phyloP scores from a whole-genome alignment of 1,139 yeast species.

The Pichia sp. region DNA sequence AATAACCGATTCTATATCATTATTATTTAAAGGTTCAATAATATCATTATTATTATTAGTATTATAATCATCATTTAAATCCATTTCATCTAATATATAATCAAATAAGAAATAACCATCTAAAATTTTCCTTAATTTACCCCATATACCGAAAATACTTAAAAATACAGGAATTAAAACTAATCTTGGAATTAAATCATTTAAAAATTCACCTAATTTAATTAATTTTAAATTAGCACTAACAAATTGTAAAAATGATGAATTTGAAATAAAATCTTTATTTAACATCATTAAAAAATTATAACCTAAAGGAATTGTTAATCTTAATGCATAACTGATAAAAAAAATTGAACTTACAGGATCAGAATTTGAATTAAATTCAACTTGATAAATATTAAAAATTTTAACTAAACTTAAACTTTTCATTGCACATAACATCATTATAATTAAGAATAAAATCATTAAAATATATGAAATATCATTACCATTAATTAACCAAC shows the following conservation, averaged over 20 bases:
- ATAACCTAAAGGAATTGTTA: constrained; percentile 77
- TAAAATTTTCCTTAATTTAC: constrained; percentile 41
- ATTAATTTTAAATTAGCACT: constrained; percentile 73
- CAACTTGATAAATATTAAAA: constrained; percentile 73
- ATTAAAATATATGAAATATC: constrained; percentile 35
- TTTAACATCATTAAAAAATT: constrained; percentile 67
- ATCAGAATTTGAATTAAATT: constrained; percentile 56
- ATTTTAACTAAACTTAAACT: constrained; percentile 63
- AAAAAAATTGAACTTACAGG: constrained; percentile 72
- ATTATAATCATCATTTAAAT: constrained; percentile 12
- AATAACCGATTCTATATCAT: constrained; percentile 7
- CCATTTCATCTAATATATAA: constrained; percentile 37
- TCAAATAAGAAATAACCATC: constrained; percentile 33
- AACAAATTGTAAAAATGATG: constrained; percentile 51
- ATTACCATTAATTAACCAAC: constrained; percentile 34
- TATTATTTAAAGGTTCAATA: background rate
- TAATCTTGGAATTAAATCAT: constrained; percentile 69
- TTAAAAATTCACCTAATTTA: constrained; percentile 65
- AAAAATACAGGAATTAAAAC: constrained; percentile 59
- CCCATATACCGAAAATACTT: constrained; percentile 65
- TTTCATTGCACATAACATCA: constrained; percentile 60
- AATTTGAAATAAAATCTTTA: constrained; percentile 25
- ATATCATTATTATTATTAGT: constrained; percentile 11
- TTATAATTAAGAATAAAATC: constrained; percentile 49
- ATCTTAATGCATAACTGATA: constrained; percentile 73